Percentiles rank a stretch among this genome's conserved stretches.
Evolutionary conservation across 257 asterid genomes (phyloP).

Genomic region (Pogostemon cablin): DNA sequence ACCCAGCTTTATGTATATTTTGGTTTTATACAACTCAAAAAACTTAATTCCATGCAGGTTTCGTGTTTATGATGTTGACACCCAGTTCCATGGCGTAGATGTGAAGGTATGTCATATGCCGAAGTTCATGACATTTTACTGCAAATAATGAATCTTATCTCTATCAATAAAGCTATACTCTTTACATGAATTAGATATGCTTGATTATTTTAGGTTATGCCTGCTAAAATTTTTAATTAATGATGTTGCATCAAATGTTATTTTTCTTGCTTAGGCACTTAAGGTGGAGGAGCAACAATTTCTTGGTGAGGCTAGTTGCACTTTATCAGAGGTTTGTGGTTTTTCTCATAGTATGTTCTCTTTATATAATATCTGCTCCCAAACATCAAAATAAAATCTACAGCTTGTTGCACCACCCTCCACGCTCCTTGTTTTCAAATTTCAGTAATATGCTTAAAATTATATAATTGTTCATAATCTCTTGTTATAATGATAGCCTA

Average conservation of each 20-base stretch:
- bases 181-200: not conserved
- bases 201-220: constrained; percentile 19
- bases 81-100: constrained; percentile 74
- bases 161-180: not conserved
- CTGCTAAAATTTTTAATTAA: constrained; percentile 3
- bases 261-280: constrained; percentile 46
- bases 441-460: constrained; percentile 25
- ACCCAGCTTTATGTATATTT: constrained; percentile 23
- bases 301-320: constrained; percentile 93
- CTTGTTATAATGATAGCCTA: constrained; percentile 11
- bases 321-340: constrained; percentile 74
- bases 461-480: constrained; percentile 4
- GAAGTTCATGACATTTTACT: constrained; percentile 18
- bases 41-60: constrained; percentile 58
- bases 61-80: constrained; percentile 87
- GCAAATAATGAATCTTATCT: constrained; percentile 1
- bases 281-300: constrained; percentile 95
- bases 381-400: not conserved
- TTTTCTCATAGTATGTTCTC: constrained; percentile 29
- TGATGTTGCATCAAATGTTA: constrained; percentile 9
- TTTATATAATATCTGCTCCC: constrained; percentile 19
- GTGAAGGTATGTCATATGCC: constrained; percentile 61
- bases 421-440: constrained; percentile 12
- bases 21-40: constrained; percentile 33
- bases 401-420: constrained; percentile 24